phyloP scores from a whole-genome alignment of 2,329 filamentous ascomycete species.

The Alternaria tenuissima region DNA sequence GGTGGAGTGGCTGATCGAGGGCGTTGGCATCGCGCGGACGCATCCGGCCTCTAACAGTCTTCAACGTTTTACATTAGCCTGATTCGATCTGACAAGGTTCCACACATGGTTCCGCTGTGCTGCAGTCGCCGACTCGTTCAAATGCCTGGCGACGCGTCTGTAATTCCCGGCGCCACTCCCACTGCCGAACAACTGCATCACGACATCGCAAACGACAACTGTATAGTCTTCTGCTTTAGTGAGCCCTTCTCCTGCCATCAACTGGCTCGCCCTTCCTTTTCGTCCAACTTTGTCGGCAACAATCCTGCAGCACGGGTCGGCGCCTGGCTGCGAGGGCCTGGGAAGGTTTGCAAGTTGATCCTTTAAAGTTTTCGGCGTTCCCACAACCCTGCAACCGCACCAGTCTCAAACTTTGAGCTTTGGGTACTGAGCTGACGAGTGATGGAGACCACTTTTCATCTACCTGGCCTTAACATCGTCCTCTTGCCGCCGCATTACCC shows the following conservation, averaged over 20 bases:
- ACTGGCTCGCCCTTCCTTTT: conserved; percentile 15
- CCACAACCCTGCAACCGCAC: conserved; percentile 48
- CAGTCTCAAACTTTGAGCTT: conserved; percentile 49
- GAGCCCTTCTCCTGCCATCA: conserved; percentile 15
- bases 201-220: conserved; percentile 16
- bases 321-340: conserved; percentile 30
- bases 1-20: conserved; percentile 4
- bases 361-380: conserved; percentile 50
- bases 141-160: conserved; percentile 21
- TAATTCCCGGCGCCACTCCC: conserved; percentile 23
- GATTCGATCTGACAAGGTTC: conserved; percentile 44
- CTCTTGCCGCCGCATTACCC: conserved; percentile 25
- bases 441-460: conserved; percentile 40
- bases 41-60: conserved; percentile 42
- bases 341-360: conserved; percentile 40
- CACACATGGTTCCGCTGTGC: conserved; percentile 25
- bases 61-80: conserved; percentile 49
- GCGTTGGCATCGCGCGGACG: conserved; percentile 32
- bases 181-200: conserved; percentile 27
- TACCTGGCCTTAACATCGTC: conserved; percentile 36
- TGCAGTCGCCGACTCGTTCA: conserved; percentile 19
- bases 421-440: conserved; percentile 38
- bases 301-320: conserved; percentile 37
- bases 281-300: conserved; percentile 21
- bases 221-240: conserved; percentile 10